Evolutionary conservation across 1,284 basidiomycete species (phyloP).

Genomic region (Earliella scabrosa): DNA sequence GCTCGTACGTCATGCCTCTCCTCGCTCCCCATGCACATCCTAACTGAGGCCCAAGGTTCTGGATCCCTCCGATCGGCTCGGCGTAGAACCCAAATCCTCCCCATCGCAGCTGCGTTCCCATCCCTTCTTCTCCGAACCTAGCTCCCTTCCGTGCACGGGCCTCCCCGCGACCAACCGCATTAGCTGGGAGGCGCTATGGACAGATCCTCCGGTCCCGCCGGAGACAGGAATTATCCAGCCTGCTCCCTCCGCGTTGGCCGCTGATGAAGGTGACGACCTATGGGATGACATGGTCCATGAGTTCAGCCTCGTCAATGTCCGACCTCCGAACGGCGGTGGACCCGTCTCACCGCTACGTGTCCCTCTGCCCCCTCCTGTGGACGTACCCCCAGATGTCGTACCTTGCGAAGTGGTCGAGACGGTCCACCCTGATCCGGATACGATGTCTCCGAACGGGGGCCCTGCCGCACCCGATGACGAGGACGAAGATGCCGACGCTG

Average conservation of each 20-base stretch:
- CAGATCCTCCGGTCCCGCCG: conserved; percentile 11
- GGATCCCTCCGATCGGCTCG: conserved; percentile 20
- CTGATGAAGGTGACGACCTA: conserved; percentile 10
- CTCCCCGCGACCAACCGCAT: background rate
- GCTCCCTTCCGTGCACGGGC: background rate
- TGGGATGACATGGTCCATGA: conserved; percentile 24
- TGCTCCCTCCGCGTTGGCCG: background rate
- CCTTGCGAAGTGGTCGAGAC: conserved; percentile 4
- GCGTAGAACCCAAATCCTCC: conserved; percentile 22
- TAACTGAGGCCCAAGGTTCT: conserved; percentile 11
- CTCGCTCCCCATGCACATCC: background rate
- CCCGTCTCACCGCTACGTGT: background rate
- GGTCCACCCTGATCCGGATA: background rate
- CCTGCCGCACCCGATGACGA: background rate
- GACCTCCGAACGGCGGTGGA: conserved; percentile 8
- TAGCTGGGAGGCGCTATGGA: conserved; percentile 24
- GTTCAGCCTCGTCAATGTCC: conserved; percentile 19
- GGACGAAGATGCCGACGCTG: conserved; percentile 5
- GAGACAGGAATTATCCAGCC: conserved; percentile 22
- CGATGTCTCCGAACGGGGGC: background rate
- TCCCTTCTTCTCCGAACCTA: conserved; percentile 11
- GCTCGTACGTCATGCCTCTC: conserved; percentile 3
- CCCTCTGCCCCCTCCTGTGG: background rate
- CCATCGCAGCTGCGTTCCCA: conserved; percentile 19
- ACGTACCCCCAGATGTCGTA: conserved; percentile 10